These are phyloP conservation scores for Aphanomyces cochlioides DNA, from an alignment of 352 stramenopile species.

Conservation along the genomic window DNA sequence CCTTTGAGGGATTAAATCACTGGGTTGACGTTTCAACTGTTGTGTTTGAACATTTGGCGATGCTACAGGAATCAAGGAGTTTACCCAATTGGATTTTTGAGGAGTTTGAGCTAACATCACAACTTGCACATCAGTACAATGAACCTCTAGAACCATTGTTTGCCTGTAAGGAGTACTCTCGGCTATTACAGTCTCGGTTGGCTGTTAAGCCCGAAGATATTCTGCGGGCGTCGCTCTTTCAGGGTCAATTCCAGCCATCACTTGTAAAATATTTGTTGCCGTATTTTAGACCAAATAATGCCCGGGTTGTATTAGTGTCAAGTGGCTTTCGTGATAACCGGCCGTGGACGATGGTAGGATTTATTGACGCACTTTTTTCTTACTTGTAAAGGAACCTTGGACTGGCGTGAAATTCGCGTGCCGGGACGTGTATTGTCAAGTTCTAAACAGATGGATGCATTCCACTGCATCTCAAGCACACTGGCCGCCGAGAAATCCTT, in stretches of 20 bases:
- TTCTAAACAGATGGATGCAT: not conserved
- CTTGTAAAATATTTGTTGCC: not conserved
- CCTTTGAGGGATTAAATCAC: conserved; percentile 33
- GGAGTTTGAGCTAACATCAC: conserved; percentile 36
- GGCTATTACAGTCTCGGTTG: conserved; percentile 11
- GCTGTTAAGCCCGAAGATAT: not conserved
- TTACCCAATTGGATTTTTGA: conserved; percentile 39
- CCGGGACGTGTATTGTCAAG: not conserved
- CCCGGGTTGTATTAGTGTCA: not conserved
- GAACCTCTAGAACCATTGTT: conserved; percentile 34
- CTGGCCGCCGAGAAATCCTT: conserved; percentile 26
- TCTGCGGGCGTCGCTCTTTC: not conserved
- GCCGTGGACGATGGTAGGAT: conserved; percentile 1
- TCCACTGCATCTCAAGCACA: not conserved
- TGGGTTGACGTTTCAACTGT: conserved; percentile 38
- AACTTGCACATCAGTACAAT: conserved; percentile 41
- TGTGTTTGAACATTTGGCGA: conserved; percentile 36
- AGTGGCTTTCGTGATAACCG: not conserved
- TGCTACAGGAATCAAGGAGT: conserved; percentile 4
- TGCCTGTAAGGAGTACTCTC: conserved; percentile 15
- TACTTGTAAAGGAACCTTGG: conserved; percentile 16
- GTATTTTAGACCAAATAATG: not conserved
- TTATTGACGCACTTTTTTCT: not conserved
- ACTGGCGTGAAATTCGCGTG: not conserved
- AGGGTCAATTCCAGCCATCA: conserved; percentile 6